Evolutionary conservation across 1,284 basidiomycete genomes (phyloP), one percentile per base, ranked within the genome.

Genomic region (Melampsora americana): DNA sequence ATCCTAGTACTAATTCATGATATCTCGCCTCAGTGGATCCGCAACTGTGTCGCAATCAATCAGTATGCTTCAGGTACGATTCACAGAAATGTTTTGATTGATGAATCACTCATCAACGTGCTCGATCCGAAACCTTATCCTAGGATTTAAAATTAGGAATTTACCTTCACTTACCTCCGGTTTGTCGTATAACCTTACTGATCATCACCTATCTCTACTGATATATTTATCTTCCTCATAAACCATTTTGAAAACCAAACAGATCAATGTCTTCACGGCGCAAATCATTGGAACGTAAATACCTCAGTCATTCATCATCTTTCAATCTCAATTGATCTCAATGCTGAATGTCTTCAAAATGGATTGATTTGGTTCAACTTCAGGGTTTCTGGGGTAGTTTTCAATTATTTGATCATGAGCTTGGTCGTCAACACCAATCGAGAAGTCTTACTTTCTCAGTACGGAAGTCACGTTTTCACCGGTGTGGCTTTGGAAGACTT

Each of bases 371-470:
- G 5, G 6, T 56, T 1, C 53, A 14, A 56, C 32, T 62, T 3
- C 42, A 75, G 72, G 4, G 23, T 75, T 23, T 53, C 65, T 26
- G 72, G 72, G 26, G 66, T 75, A 3, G 59, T 75, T 42, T 75
- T 75, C 56, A 75, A 75, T 42, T 75, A 75, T 42, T 44, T 75
- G 53, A 65, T 75, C 20, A 75, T 75, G 72, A 75, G 65, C 23
- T 44, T 75, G 20, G 66, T 75, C 42, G 66, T 75, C 32, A 68
- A 75, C 35, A 68, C 65, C 20, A 75, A 75, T 62, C 50, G 72
- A 68, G 72, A 75, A 44, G 32, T 75, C 30, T 44, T 75, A 6
- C 48, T 39, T 46, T 46, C 44, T 20, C 53, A 68, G 32, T 68
- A 67, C 48, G 72, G 72, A 20, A 75, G 59, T 23, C 72, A 75